Conservation (phyloP, 257 asterid species). For the Primulina tabacum region DNA sequence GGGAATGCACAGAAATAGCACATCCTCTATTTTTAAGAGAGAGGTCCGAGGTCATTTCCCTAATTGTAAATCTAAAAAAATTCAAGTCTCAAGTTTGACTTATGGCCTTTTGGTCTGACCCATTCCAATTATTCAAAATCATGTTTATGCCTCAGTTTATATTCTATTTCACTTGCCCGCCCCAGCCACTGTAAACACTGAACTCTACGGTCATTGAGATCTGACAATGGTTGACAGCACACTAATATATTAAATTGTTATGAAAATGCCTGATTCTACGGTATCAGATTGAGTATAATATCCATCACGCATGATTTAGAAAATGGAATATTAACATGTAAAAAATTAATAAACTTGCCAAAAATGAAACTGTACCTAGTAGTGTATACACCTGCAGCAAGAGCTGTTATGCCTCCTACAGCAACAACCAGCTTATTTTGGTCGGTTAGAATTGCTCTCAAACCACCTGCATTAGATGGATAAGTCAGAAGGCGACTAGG, state of each 20-base stretch:
- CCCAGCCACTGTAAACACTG: background rate
- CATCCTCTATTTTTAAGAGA: background rate
- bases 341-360: background rate
- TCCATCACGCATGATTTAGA: background rate
- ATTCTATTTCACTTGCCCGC: background rate
- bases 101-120: background rate
- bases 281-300: background rate
- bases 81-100: background rate
- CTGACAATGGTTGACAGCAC: background rate
- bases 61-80: background rate
- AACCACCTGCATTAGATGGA: conserved; percentile 62
- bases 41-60: background rate
- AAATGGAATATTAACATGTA: background rate
- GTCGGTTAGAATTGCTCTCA: conserved; percentile 79
- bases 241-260: background rate
- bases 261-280: background rate
- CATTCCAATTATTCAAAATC: background rate
- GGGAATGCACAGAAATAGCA: background rate
- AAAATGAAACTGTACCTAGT: conserved; percentile 57
- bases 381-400: conserved; percentile 94
- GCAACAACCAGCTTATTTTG: conserved; percentile 91
- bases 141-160: background rate
- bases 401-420: conserved; percentile 93
- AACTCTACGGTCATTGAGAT: background rate
- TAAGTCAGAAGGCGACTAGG: background rate